These are phyloP conservation scores for Lecanicillium sp. DNA, from an alignment of 2,329 filamentous ascomycete genomes.

Conservation along the genomic window DNA sequence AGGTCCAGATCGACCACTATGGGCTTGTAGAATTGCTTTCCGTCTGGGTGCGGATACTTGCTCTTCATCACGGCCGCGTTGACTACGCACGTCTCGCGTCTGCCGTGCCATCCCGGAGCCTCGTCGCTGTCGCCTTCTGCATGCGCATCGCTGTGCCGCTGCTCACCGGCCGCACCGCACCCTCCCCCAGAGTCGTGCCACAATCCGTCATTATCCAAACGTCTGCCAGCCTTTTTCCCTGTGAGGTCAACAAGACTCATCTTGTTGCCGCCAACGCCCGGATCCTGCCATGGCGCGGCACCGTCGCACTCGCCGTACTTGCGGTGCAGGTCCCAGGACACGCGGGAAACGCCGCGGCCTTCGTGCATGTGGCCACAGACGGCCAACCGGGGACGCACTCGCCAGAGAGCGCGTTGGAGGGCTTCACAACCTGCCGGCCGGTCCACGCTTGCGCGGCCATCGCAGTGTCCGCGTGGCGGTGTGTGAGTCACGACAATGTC, in stretches of 20 bases:
- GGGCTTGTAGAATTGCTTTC: constrained; percentile 67
- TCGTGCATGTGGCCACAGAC: constrained; percentile 71
- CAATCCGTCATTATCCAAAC: constrained; percentile 3
- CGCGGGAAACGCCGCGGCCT: constrained; percentile 55
- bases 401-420: constrained; percentile 51
- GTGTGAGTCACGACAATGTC: constrained; percentile 69
- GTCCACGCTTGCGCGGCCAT: constrained; percentile 36
- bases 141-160: constrained; percentile 3
- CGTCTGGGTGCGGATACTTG: constrained; percentile 55
- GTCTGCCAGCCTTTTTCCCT: not conserved
- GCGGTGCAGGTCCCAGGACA: constrained; percentile 51
- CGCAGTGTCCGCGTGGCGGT: constrained; percentile 55
- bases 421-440: constrained; percentile 52
- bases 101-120: constrained; percentile 36
- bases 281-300: constrained; percentile 51
- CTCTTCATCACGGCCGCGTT: constrained; percentile 72
- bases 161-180: not conserved
- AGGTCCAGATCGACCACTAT: constrained; percentile 79
- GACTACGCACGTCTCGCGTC: constrained; percentile 68
- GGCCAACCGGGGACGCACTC: constrained; percentile 56
- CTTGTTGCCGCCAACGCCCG: constrained; percentile 45
- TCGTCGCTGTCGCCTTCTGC: constrained; percentile 31
- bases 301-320: constrained; percentile 36
- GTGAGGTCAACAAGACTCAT: constrained; percentile 2
- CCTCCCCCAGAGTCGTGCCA: not conserved